Evolutionary conservation across 2,329 filamentous ascomycete genomes (phyloP).

Genomic region (Ophiostoma ulmi): DNA sequence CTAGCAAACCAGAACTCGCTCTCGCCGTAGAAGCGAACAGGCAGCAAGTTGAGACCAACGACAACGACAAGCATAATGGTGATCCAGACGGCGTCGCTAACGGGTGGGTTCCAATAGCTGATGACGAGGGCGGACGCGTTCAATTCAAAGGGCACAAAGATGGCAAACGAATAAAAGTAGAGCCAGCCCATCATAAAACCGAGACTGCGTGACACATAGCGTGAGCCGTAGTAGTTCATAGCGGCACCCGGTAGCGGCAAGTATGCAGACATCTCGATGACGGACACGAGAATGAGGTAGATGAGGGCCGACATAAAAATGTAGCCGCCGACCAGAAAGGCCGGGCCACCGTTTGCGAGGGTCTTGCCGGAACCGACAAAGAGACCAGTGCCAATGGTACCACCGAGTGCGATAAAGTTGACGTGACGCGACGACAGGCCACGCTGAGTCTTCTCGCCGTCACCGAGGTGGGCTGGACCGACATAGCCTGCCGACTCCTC

Average conservation of each 20-base stretch:
- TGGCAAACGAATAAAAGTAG: constrained; percentile 44
- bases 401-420: constrained; percentile 36
- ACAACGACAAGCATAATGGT: constrained; percentile 35
- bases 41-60: constrained; percentile 35
- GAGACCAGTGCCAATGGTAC: constrained; percentile 39
- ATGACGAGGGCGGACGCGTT: constrained; percentile 37
- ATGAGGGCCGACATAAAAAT: constrained; percentile 43
- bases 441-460: background rate
- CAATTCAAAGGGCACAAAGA: constrained; percentile 38
- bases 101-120: constrained; percentile 36
- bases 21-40: constrained; percentile 27
- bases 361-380: constrained; percentile 50
- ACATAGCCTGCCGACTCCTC: constrained; percentile 7
- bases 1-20: constrained; percentile 25
- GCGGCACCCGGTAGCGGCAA: constrained; percentile 59
- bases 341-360: constrained; percentile 45
- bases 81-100: constrained; percentile 40
- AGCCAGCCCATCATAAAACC: constrained; percentile 42
- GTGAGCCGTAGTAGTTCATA: constrained; percentile 59
- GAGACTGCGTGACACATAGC: constrained; percentile 30
- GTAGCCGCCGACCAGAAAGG: constrained; percentile 39
- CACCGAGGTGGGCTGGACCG: background rate
- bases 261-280: constrained; percentile 67
- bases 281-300: constrained; percentile 60
- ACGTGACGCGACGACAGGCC: constrained; percentile 28